Base-by-base conservation (phyloP, 148 eudicot genomes). In the Rhododendron ferrugineum region DNA sequence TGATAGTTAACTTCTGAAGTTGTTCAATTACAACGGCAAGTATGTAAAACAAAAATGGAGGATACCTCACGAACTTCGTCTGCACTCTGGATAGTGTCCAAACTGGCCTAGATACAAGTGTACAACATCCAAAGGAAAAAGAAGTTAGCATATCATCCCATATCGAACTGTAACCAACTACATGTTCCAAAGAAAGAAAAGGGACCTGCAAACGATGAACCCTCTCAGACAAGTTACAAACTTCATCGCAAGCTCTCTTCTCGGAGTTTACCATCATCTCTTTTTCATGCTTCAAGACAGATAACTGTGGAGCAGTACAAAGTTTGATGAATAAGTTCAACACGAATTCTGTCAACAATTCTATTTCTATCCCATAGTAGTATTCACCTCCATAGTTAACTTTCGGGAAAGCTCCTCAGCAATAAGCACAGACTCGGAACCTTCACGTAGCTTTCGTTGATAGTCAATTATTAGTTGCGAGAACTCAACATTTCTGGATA, bases 231-330 rank as follows among this genome's bases (percentile, higher is more conserved):
- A 95, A 86, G 91, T 90, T 92, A 89, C 92, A 91, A 73, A 94
- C 96, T 92, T 97, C 99, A 88, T 92, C 96, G 28, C 77, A 90
- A 84, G 98, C 98, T 89, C 99, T 91, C 90, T 92, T 95, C 88
- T 97, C 99, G 3, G 99, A 90, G 70, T 93, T 92, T 44, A 88
- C 52, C 82, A 95, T 90, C 87, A 95, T 90, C 85, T 94, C 98
- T 60, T 97, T 97, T 88, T 95, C 99, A 83, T 90, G 87, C 86
- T 89, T 95, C 82, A 94, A 78, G 86, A 95, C 88, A 85, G 98
- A 92, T 5, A 92, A 90, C 95, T 93, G 86, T 22, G 34, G 54
- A 54, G 62, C 60, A 83, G 81, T 23, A 62, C 4, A 18, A 78
- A 34, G 2, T 15, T 30, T 23, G 34, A 49, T 37, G 52, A 58